Evolutionary conservation across 768 basidiomycete genomes (phyloP).

Genomic region (Collybia mongolica): DNA sequence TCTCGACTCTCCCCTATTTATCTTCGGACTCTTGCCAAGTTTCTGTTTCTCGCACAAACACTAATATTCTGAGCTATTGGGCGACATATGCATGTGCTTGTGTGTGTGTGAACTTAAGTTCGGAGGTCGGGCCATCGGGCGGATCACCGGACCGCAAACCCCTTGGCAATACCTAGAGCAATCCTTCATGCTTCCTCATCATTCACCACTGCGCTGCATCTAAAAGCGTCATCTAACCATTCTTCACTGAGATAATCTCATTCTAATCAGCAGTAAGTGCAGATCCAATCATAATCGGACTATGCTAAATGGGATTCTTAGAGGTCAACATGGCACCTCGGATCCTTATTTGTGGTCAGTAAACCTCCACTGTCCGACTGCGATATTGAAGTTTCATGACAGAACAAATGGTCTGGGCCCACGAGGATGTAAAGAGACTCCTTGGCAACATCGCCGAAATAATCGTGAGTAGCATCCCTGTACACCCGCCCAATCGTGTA

Average conservation of each 20-base stretch:
- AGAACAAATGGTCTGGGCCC: conserved; percentile 82
- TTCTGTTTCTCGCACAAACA: too few species aligned
- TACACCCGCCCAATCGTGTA: too few species aligned
- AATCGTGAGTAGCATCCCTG: conserved; percentile 54
- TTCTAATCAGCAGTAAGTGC: neutral
- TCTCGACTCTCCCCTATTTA: too few species aligned
- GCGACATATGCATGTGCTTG: too few species aligned
- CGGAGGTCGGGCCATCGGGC: neutral
- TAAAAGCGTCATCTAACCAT: too few species aligned
- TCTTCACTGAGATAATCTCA: too few species aligned
- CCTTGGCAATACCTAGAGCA: neutral
- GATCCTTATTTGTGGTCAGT: conserved; percentile 27
- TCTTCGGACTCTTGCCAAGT: too few species aligned
- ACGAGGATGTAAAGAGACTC: conserved; percentile 65
- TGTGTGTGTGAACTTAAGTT: too few species aligned
- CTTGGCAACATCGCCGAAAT: conserved; percentile 72
- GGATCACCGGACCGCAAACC: conserved; percentile 3
- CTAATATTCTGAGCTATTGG: too few species aligned
- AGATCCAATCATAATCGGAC: too few species aligned
- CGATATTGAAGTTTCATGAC: neutral
- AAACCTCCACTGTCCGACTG: neutral
- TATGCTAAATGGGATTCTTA: neutral
- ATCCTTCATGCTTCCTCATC: neutral
- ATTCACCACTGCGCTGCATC: neutral
- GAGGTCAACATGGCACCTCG: conserved; percentile 20